Percentiles rank a stretch among this genome's conserved stretches.
phyloP scores from a whole-genome alignment of 2,329 filamentous ascomycete genomes.

The Diaporthe amygdali region DNA sequence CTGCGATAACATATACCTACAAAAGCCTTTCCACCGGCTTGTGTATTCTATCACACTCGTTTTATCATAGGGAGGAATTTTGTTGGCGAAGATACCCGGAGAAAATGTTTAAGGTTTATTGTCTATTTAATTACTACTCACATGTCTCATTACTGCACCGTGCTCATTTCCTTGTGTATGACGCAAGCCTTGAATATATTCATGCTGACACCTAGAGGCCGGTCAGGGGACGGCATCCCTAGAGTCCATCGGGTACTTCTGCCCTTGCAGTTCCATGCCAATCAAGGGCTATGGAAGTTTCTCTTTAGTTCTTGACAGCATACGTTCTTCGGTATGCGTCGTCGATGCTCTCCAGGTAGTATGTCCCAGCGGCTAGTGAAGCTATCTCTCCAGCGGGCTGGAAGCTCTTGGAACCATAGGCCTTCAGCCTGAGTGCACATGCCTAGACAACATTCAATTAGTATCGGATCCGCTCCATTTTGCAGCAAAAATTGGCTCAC shows the following conservation, averaged over 20 bases:
- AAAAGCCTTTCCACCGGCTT: background rate
- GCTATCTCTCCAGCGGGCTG: constrained; percentile 71
- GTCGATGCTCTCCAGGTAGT: constrained; percentile 81
- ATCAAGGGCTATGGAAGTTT: too few relatives aligned
- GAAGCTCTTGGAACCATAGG: constrained; percentile 82
- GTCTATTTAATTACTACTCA: background rate
- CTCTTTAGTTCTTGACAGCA: constrained; percentile 69
- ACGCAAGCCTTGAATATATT: too few relatives aligned
- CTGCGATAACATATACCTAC: background rate
- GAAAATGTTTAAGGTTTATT: background rate
- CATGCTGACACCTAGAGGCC: too few relatives aligned
- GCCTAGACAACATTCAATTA: constrained; percentile 53
- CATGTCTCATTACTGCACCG: too few relatives aligned
- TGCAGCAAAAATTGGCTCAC: constrained; percentile 52
- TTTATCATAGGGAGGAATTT: background rate
- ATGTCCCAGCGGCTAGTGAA: constrained; percentile 69
- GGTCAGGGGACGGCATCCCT: too few relatives aligned
- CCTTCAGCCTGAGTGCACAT: constrained; percentile 81
- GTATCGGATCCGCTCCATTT: background rate
- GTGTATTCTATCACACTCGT: background rate
- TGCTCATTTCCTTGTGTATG: too few relatives aligned
- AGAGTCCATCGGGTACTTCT: too few relatives aligned
- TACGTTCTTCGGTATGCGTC: constrained; percentile 87
- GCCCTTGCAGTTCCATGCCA: background rate
- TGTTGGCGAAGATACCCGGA: constrained; percentile 10